Conservation (phyloP, 495 filamentous ascomycete species). For the Letharia columbiana region DNA sequence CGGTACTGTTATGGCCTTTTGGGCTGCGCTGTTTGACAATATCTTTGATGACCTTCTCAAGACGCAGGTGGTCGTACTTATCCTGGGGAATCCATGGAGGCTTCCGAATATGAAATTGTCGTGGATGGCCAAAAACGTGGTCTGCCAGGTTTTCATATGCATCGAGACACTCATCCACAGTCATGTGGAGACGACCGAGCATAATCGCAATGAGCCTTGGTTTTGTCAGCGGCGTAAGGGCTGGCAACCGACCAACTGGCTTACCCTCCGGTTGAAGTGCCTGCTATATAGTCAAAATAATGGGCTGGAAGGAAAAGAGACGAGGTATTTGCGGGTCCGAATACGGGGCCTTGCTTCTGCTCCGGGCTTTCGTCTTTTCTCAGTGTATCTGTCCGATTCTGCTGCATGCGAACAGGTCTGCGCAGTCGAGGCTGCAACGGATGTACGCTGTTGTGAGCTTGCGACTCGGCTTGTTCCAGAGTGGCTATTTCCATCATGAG, state of each 20-base stretch:
- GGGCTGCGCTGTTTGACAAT: constrained; percentile 10
- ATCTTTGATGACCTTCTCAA: constrained; percentile 12
- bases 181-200: constrained; percentile 29
- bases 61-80: constrained; percentile 10
- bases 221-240: neutral
- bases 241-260: constrained; percentile 12
- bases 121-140: constrained; percentile 29
- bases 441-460: constrained; percentile 4
- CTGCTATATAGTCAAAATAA: constrained; percentile 35
- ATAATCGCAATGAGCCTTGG: neutral
- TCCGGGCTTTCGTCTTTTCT: neutral
- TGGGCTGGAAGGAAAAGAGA: constrained; percentile 30
- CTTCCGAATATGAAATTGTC: constrained; percentile 22
- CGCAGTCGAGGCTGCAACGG: constrained; percentile 5
- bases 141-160: constrained; percentile 29
- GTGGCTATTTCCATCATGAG: constrained; percentile 23
- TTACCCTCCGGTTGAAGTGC: constrained; percentile 35
- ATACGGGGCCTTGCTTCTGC: neutral
- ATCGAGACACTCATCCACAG: constrained; percentile 28
- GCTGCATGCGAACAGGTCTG: neutral
- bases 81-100: constrained; percentile 11
- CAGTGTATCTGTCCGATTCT: neutral
- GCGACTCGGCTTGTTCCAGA: neutral
- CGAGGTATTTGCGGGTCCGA: neutral
- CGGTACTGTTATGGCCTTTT: neutral